Evolutionary conservation across 1,139 yeast genomes (phyloP), one percentile per base, ranked within the genome.

Genomic region (Scheffersomyces segobiensis): DNA sequence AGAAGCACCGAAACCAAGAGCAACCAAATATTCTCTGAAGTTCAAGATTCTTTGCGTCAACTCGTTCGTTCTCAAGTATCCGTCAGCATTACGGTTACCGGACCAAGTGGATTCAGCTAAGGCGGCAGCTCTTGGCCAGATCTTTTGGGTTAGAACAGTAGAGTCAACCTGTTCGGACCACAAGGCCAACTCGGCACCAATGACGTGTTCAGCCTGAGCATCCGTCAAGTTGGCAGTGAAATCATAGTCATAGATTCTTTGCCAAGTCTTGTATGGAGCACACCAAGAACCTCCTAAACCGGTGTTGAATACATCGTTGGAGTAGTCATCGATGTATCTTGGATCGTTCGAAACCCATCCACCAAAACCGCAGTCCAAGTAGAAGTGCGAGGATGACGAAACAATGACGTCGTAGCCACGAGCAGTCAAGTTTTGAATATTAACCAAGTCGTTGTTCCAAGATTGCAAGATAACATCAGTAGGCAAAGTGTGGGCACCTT

Each of bases 121-220:
- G 1, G 85, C 83, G 8, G 83, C 83, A 7, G 81, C 66, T 55
- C 86, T 67, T 0, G 85, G 83, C 86, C 86, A 82, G 32, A 80
- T 61, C 64, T 74, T 78, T n/a, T 64, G 63, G n/a, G 78, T 77
- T 49, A 80, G 65, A 20, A 75, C 77, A 2, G 70, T 60, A 14
- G 74, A 67, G 62, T 81, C 85, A 5, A 70, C 77, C 63, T 76
- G 80, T 62, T 81, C 85, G 0, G 82, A 67, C 84, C 85, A 82
- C 47, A 80, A 64, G 1, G 82, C 77, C 12, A 73, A 82, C 59
- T 80, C 84, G 1, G 78, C 83, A 3, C 86, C 86, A 49, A 78
- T 60, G 22, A 82, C 71, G 55, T 73, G 80, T 42, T 63, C 55
- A 12, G 62, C 61, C 62, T 81, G 79, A 1, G 58, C 65, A 0